Conservation (phyloP, 2,329 filamentous ascomycete species). For the Lachnellula occidentalis region DNA sequence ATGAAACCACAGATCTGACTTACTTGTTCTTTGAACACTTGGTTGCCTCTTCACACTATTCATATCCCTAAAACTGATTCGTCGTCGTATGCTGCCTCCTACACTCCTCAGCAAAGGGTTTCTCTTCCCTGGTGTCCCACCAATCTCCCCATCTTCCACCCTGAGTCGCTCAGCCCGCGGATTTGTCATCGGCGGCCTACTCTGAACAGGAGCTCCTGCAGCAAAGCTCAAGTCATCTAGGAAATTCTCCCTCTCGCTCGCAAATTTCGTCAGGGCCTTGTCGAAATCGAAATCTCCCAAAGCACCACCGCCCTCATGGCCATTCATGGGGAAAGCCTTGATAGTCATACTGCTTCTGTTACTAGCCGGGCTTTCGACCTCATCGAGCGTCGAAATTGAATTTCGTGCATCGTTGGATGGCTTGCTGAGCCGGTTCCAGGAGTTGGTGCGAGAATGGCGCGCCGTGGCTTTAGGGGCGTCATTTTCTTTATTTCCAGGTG, state of each 20-base stretch:
- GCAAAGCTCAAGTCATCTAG: slow-evolving; percentile 86
- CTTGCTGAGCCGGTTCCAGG: slow-evolving; percentile 53
- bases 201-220: slow-evolving; percentile 65
- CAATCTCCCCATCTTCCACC: slow-evolving; percentile 57
- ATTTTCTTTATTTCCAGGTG: slow-evolving; percentile 13
- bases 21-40: slow-evolving; percentile 63
- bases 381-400: slow-evolving; percentile 52
- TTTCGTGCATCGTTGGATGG: slow-evolving; percentile 44
- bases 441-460: slow-evolving; percentile 57
- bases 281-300: slow-evolving; percentile 84
- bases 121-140: slow-evolving; percentile 37
- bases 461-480: slow-evolving; percentile 32
- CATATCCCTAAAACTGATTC: slow-evolving; percentile 92
- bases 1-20: slow-evolving; percentile 33
- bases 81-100: slow-evolving; percentile 82
- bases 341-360: slow-evolving; percentile 64
- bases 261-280: slow-evolving; percentile 86
- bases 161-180: slow-evolving; percentile 78
- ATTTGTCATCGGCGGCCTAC: slow-evolving; percentile 66
- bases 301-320: slow-evolving; percentile 16
- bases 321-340: slow-evolving; percentile 32
- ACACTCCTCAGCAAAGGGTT: slow-evolving; percentile 37
- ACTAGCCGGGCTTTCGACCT: slow-evolving; percentile 45
- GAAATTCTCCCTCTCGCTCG: slow-evolving; percentile 89
- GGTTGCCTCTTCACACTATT: slow-evolving; percentile 87